These are phyloP conservation scores for Tulasnella calospora DNA, from an alignment of 768 basidiomycete species.

Conservation along the genomic window DNA sequence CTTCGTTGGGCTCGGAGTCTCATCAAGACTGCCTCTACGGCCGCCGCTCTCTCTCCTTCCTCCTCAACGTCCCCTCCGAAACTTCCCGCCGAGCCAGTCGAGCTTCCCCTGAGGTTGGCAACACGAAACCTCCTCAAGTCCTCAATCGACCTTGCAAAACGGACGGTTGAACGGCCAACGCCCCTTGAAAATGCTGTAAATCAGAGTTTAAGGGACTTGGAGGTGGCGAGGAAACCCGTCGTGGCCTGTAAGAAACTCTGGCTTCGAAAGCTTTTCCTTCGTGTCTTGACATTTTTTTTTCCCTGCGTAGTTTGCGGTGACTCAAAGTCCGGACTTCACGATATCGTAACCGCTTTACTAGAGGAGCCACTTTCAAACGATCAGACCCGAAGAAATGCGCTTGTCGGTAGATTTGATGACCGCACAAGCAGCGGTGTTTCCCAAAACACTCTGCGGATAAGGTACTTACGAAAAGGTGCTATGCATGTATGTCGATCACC, in stretches of 20 bases:
- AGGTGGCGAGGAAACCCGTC: slow-evolving; percentile 6
- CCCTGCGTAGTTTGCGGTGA: slow-evolving; percentile 17
- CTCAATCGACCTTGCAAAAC: slow-evolving; percentile 15
- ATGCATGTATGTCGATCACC: neutral
- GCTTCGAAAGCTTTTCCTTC: neutral
- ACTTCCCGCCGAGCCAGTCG: neutral
- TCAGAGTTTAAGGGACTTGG: slow-evolving; percentile 3
- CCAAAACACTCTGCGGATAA: neutral
- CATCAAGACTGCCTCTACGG: neutral
- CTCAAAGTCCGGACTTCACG: neutral
- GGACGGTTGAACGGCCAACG: neutral
- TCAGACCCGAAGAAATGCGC: slow-evolving; percentile 13
- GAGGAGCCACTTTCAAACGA: slow-evolving; percentile 25
- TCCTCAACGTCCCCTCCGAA: neutral
- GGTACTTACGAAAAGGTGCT: neutral
- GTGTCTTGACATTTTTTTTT: neutral
- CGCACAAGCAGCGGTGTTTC: neutral
- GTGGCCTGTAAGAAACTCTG: slow-evolving; percentile 9
- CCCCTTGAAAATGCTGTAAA: neutral
- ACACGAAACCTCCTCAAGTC: slow-evolving; percentile 13
- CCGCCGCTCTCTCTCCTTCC: neutral
- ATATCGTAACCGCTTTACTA: slow-evolving; percentile 22
- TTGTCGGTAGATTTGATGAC: slow-evolving; percentile 17
- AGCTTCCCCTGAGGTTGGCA: slow-evolving; percentile 17
- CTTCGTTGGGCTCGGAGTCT: neutral